These are phyloP conservation scores for Wallacemonas sp. DNA, from an alignment of 208 protist genomes.

Conservation along the genomic window DNA sequence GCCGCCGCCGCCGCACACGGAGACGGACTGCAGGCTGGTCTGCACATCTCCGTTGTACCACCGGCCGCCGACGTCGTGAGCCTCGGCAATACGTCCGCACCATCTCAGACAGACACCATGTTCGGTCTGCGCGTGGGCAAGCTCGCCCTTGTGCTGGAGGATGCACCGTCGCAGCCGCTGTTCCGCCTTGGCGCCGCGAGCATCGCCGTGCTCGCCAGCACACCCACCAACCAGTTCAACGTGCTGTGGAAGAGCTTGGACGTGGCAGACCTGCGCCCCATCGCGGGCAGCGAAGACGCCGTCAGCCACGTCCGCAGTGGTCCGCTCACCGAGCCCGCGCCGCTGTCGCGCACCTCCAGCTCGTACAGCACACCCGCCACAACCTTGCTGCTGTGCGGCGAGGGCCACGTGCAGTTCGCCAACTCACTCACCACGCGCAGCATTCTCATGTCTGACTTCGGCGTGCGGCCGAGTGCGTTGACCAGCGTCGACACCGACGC, in stretches of 20 bases:
- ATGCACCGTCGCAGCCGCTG: neutral
- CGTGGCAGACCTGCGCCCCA: slow-evolving; percentile 1
- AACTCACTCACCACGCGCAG: slow-evolving; percentile 51
- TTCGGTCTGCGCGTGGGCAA: slow-evolving; percentile 5
- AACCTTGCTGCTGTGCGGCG: slow-evolving; percentile 52
- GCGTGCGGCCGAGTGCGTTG: slow-evolving; percentile 25
- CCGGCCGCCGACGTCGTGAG: neutral
- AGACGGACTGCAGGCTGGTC: slow-evolving; percentile 2
- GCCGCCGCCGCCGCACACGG: slow-evolving; percentile 7
- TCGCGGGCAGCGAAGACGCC: slow-evolving; percentile 7
- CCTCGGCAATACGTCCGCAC: slow-evolving; percentile 1
- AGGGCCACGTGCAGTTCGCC: slow-evolving; percentile 46
- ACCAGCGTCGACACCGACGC: slow-evolving; percentile 14
- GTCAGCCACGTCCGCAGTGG: slow-evolving; percentile 11
- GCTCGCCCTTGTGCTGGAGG: neutral
- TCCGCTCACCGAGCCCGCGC: neutral
- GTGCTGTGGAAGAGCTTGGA: slow-evolving; percentile 10
- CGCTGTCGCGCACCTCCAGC: neutral
- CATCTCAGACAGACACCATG: neutral
- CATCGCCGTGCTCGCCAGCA: slow-evolving; percentile 1
- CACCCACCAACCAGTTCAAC: slow-evolving; percentile 4
- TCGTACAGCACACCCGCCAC: slow-evolving; percentile 16
- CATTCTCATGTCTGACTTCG: slow-evolving; percentile 50
- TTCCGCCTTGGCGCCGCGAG: neutral
- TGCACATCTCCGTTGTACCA: slow-evolving; percentile 3